Base-by-base conservation (phyloP, 78 protist genomes). In the Tieghemostelium lacteum region DNA sequence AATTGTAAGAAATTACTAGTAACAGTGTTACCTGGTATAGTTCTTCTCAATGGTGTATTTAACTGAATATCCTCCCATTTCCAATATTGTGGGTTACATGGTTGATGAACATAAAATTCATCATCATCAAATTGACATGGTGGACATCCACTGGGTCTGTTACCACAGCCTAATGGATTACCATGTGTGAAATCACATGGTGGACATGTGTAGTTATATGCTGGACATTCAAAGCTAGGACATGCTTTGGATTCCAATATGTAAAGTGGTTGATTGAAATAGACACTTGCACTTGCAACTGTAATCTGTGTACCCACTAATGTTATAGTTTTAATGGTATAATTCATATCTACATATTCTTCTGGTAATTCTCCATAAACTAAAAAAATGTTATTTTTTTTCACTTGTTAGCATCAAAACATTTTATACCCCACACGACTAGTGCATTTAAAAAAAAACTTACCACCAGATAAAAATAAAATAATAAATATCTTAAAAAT, bases 111-210 rank as follows among this genome's bases (percentile, higher is more conserved):
- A n/a, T n/a, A n/a, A n/a, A 45, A 14, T 6, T 10, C 52, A 6
- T 45, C n/a, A 6, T 14, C 52, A 6, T 14, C 6, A 45, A 45
- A 14, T 24, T 71, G 29, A 71, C 65, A 52, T 33, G 24, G 4
- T 28, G 29, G 29, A 17, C 83, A 73, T 10, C 37, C 39, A 8
- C 69, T 4, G n/a, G 65, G 65, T 52, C 39, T 39, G 58, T 42
- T 16, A 28, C 75, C 62, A 83, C 91, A 83, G 10, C 78, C 80
- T 12, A 20, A 52, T 8, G 78, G 67, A 72, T 72, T 72, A 31
- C 17, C 19, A 69, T 40, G 45, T 33, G 91, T 83, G 29, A 42
- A 83, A 31, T 83, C 91, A 58, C 91, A 83, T 37, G 91, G 91
- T 42, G 72, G 78, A 69, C 91, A 83, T 42, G 37, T 50, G 0